Conservation (phyloP, 768 basidiomycete species). For the Omphalotus guepiniiformis region DNA sequence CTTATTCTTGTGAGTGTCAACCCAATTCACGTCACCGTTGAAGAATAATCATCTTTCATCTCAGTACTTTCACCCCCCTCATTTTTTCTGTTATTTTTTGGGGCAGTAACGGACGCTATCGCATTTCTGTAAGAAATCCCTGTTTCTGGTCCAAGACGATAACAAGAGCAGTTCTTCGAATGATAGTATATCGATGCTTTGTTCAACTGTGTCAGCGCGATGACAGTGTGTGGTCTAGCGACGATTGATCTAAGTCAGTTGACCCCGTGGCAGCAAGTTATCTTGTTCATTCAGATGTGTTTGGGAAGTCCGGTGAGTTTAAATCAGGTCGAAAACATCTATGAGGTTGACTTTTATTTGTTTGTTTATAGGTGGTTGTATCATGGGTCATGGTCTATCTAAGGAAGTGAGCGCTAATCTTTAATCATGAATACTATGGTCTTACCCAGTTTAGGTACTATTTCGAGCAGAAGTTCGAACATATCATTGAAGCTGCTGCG, state of each 20-base stretch:
- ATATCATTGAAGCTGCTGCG: conserved; percentile 46
- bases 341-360: conserved; percentile 2
- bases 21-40: neutral
- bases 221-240: conserved; percentile 74
- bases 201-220: conserved; percentile 72
- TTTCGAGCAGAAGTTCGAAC: conserved; percentile 65
- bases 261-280: conserved; percentile 64
- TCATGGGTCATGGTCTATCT: conserved; percentile 84
- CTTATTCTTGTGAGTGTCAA: conserved; percentile 50
- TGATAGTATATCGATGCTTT: conserved; percentile 82
- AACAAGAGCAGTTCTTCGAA: too few species aligned
- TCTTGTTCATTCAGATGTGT: conserved; percentile 77
- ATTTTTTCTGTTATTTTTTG: conserved; percentile 79
- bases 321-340: too few species aligned
- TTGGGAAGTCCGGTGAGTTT: conserved; percentile 65
- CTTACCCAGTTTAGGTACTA: conserved; percentile 44
- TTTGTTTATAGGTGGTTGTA: conserved; percentile 56
- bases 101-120: conserved; percentile 70
- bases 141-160: too few species aligned
- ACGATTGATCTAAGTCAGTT: conserved; percentile 66
- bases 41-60: conserved; percentile 9
- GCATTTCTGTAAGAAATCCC: too few species aligned
- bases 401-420: conserved; percentile 48
- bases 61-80: conserved; percentile 76
- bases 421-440: neutral